These are phyloP conservation scores for Verticillium zaregamsianum DNA, from an alignment of 2,329 filamentous ascomycete species.

Conservation along the genomic window DNA sequence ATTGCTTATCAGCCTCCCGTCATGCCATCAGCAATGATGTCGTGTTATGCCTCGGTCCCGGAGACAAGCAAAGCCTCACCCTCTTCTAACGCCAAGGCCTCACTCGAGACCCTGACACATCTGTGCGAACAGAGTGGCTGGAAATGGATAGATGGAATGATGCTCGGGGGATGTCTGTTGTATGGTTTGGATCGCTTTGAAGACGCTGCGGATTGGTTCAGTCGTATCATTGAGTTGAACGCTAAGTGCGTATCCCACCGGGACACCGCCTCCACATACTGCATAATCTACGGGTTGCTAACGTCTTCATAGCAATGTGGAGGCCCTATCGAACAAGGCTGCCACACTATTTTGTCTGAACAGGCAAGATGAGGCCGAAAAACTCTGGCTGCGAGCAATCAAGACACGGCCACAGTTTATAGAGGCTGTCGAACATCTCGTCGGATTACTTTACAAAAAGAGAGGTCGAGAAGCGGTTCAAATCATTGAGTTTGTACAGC, in stretches of 20 bases:
- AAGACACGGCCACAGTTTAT: slow-evolving; percentile 82
- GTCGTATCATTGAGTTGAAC: slow-evolving; percentile 54
- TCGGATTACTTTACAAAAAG: slow-evolving; percentile 81
- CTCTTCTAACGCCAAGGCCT: slow-evolving; percentile 49
- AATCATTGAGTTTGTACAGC: slow-evolving; percentile 82
- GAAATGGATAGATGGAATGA: slow-evolving; percentile 90
- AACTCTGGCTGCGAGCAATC: slow-evolving; percentile 81
- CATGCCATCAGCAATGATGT: neutral
- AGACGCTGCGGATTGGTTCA: slow-evolving; percentile 72
- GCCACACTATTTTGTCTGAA: slow-evolving; percentile 83
- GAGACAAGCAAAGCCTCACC: slow-evolving; percentile 2
- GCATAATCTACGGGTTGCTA: neutral
- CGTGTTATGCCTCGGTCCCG: neutral
- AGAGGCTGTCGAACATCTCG: slow-evolving; percentile 91
- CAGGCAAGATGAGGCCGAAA: slow-evolving; percentile 77
- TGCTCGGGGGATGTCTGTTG: slow-evolving; percentile 84
- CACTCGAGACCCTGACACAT: slow-evolving; percentile 66
- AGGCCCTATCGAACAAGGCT: slow-evolving; percentile 90
- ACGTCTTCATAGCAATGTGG: slow-evolving; percentile 63
- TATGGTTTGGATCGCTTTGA: slow-evolving; percentile 85
- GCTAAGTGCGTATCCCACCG: slow-evolving; percentile 38
- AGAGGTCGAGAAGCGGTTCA: slow-evolving; percentile 80
- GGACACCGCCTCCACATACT: neutral
- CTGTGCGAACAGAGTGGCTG: slow-evolving; percentile 77
- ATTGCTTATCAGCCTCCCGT: neutral